Percentiles rank a stretch among this genome's conserved stretches.
Evolutionary conservation across 441 rosid species (phyloP).

Genomic region (Raphanus hybrid): DNA sequence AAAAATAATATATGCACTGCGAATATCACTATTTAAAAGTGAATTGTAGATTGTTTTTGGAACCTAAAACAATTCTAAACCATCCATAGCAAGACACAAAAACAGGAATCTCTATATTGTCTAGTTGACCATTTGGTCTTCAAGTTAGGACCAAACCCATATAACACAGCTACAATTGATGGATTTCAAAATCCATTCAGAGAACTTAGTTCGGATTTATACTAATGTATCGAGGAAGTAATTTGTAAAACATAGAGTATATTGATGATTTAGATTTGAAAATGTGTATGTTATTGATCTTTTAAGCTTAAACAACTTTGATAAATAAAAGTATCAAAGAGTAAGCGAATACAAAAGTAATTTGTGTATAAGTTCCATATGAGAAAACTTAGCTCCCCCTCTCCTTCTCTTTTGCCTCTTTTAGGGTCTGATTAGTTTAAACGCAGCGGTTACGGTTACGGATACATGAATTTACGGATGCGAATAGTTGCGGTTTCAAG

Average conservation of each 20-base stretch:
- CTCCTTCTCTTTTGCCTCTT: not conserved
- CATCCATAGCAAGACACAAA: slow-evolving; percentile 39
- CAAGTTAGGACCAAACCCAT: not conserved
- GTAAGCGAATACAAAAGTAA: not conserved
- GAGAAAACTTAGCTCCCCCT: not conserved
- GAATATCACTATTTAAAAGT: slow-evolving; percentile 34
- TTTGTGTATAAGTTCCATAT: not conserved
- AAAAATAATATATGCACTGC: slow-evolving; percentile 22
- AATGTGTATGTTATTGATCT: too few relatives aligned
- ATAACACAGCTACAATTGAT: not conserved
- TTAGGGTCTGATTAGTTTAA: too few relatives aligned
- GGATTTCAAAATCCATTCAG: too few relatives aligned
- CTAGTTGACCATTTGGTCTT: slow-evolving; percentile 17
- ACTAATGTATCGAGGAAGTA: too few relatives aligned
- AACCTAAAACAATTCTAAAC: slow-evolving; percentile 30
- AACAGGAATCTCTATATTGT: slow-evolving; percentile 38
- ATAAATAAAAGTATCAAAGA: not conserved
- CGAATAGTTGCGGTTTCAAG: too few relatives aligned
- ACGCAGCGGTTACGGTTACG: too few relatives aligned
- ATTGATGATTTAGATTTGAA: too few relatives aligned
- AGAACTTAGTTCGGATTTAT: too few relatives aligned
- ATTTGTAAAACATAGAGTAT: too few relatives aligned
- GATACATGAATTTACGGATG: too few relatives aligned
- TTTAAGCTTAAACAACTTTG: not conserved
- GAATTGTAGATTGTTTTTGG: slow-evolving; percentile 27